Percentiles rank a stretch among this genome's conserved stretches.
phyloP scores from a whole-genome alignment of 106 monocot species.

The Posidonia australis region DNA sequence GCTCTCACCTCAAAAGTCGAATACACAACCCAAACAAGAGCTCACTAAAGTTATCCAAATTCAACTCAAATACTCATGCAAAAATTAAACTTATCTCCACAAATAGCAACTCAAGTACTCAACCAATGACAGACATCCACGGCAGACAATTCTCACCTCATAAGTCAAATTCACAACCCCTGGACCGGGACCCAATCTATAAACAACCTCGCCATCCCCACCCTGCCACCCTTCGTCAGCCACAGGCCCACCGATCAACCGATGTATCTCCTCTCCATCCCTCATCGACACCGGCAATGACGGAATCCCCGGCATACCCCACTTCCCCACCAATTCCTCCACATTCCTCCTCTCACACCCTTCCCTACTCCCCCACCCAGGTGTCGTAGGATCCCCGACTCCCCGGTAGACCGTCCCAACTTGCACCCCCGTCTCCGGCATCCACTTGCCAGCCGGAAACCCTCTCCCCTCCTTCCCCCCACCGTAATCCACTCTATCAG shows the following conservation, averaged over 20 bases:
- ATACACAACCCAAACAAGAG: too few relatives aligned
- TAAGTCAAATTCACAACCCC: slow-evolving; percentile 78
- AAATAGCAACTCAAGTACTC: not conserved
- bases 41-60: too few relatives aligned
- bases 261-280: slow-evolving; percentile 41
- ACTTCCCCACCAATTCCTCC: slow-evolving; percentile 34
- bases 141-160: slow-evolving; percentile 26
- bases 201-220: not conserved
- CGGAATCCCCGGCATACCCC: slow-evolving; percentile 63
- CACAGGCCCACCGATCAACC: slow-evolving; percentile 38
- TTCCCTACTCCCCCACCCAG: slow-evolving; percentile 54
- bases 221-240: slow-evolving; percentile 46
- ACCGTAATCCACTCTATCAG: slow-evolving; percentile 47
- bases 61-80: too few relatives aligned
- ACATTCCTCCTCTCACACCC: slow-evolving; percentile 52
- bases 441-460: slow-evolving; percentile 41
- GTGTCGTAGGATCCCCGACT: slow-evolving; percentile 60
- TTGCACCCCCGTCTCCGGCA: slow-evolving; percentile 69
- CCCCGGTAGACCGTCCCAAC: slow-evolving; percentile 43
- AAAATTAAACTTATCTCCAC: not conserved
- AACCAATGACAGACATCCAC: too few relatives aligned
- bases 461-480: slow-evolving; percentile 10
- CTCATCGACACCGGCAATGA: slow-evolving; percentile 59
- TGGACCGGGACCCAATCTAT: slow-evolving; percentile 40
- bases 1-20: too few relatives aligned